These are phyloP conservation scores for Volvox carteri DNA, from an alignment of 163 green algal species.

Conservation along the genomic window DNA sequence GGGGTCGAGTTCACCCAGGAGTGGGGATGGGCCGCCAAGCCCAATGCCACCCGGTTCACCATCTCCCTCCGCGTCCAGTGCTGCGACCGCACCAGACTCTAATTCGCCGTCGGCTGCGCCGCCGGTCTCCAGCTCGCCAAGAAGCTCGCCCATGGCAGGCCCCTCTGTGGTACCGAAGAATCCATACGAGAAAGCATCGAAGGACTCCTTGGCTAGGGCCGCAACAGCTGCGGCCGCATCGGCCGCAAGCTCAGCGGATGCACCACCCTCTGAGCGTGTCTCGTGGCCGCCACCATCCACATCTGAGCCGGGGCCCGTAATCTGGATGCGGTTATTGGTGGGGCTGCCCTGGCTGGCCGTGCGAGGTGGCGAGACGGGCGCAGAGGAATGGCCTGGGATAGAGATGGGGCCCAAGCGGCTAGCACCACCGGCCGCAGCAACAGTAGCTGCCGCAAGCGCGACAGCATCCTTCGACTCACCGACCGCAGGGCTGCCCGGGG, in stretches of 20 bases:
- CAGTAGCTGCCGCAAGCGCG: neutral
- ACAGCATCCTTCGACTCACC: neutral
- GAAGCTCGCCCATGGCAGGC: constrained; percentile 41
- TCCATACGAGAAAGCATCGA: constrained; percentile 66
- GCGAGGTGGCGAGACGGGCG: constrained; percentile 35
- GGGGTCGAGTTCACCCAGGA: constrained; percentile 22
- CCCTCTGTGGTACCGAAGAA: constrained; percentile 60
- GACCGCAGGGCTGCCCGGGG: constrained; percentile 31
- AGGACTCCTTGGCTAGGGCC: constrained; percentile 52
- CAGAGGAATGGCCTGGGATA: constrained; percentile 13
- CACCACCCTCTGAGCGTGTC: constrained; percentile 44
- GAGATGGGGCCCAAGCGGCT: constrained; percentile 19
- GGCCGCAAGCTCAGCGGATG: constrained; percentile 18
- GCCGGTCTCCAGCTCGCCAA: constrained; percentile 55
- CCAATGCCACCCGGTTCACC: neutral
- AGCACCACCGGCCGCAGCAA: neutral
- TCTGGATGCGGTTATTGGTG: neutral
- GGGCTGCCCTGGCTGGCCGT: constrained; percentile 36
- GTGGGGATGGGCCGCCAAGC: neutral
- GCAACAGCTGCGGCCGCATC: constrained; percentile 27
- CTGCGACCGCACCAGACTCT: neutral
- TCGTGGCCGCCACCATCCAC: constrained; percentile 15
- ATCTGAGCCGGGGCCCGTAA: constrained; percentile 19
- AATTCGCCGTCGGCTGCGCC: constrained; percentile 29
- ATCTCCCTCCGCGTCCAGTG: neutral